These are phyloP conservation scores for Porcisia deanei DNA, from an alignment of 208 protist species.

Conservation along the genomic window DNA sequence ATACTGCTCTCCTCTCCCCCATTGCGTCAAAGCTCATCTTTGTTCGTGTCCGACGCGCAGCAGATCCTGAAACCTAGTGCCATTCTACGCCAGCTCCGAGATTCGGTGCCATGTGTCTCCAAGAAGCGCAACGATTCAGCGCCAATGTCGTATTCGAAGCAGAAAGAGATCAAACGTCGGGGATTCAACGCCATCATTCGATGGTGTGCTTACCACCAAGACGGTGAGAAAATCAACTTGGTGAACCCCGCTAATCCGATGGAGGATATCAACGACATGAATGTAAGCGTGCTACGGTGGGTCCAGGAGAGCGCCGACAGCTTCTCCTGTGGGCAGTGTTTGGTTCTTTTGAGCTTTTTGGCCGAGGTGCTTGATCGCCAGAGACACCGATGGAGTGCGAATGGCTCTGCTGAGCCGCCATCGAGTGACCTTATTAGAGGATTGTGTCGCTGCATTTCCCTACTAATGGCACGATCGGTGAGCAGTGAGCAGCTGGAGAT, in stretches of 20 bases:
- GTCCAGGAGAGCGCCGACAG: constrained; percentile 32
- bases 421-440: neutral
- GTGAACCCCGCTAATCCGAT: too few relatives aligned
- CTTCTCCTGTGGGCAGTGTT: constrained; percentile 75
- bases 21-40: constrained; percentile 19
- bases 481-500: constrained; percentile 60
- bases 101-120: neutral
- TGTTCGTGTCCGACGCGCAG: neutral
- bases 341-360: constrained; percentile 73
- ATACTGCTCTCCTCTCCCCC: constrained; percentile 24
- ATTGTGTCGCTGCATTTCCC: constrained; percentile 20
- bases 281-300: constrained; percentile 61
- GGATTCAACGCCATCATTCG: constrained; percentile 64
- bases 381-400: neutral
- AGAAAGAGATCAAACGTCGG: constrained; percentile 45
- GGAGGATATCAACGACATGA: constrained; percentile 17
- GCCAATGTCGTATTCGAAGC: constrained; percentile 2
- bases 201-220: constrained; percentile 73
- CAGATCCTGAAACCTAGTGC: neutral
- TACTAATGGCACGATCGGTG: constrained; percentile 23
- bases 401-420: neutral
- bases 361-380: constrained; percentile 52
- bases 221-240: neutral
- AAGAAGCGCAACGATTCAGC: neutral
- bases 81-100: constrained; percentile 10